Evolutionary conservation across 228 moss, liverwort and hornwort species (phyloP), one percentile per base, ranked within the genome.

Genomic region (Sphagnum magellanicum): DNA sequence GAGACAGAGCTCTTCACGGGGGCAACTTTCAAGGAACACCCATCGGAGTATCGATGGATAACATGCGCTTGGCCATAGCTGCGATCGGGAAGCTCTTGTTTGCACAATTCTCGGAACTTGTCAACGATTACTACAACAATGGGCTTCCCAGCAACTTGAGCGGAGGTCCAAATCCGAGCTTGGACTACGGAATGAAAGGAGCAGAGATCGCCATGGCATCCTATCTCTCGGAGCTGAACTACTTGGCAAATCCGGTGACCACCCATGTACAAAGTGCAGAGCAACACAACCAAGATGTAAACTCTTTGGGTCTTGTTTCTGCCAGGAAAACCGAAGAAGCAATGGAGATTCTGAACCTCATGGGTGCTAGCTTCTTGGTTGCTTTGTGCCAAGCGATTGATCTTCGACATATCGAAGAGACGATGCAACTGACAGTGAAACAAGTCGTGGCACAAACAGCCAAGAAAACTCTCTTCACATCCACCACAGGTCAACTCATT

Each of bases 181-280:
- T 85, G 49, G 85, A 85, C 49, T 85, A 85, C 48, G 85, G 85
- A 66, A 81, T 82, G 85, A 85, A 82, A 48, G 85, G 73, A 61
- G 73, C 50, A 16, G 73, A 73, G 17, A 74, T 74, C 10, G 74
- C 74, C 48, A 74, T 74, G 81, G 85, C 85, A 16, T 85, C 85
- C 12, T 85, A 82, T 73, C 76, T 79, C 1, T 64, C 61, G 48
- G 81, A 85, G 85, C 75, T 85, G 0, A 74, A 79, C 6, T 85
- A 82, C 71, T 70, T 85, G 32, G 85, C 79, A 5, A 85, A 85
- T 55, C 85, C 85, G 1, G 85, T 85, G 49, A 85, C 81, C 50
- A 85, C 85, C 5, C 85, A 85, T 68, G 81, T 85, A 47, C 85
- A 85, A n/a, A 85, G 83, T 52, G 79, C 83, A 6, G 83, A 83